Percentiles rank a stretch among this genome's conserved stretches.
Conservation (phyloP, 768 basidiomycete species). For the Sporobolomyces roseus region DNA sequence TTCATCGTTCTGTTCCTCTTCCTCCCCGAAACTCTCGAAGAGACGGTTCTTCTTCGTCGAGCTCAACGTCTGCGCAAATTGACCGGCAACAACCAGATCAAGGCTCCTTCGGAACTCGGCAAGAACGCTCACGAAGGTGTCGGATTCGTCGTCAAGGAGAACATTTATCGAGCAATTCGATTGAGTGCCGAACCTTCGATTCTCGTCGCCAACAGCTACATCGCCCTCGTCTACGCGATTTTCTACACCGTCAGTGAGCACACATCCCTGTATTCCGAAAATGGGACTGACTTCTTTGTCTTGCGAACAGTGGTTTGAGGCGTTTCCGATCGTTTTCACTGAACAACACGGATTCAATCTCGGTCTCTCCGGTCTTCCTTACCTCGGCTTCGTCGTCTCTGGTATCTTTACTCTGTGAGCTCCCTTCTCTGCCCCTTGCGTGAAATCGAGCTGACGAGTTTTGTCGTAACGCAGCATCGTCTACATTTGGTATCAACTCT, state of each 20-base stretch:
- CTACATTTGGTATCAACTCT: constrained; percentile 36
- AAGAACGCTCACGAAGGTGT: constrained; percentile 12
- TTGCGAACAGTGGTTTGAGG: constrained; percentile 45
- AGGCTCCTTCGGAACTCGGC: constrained; percentile 46
- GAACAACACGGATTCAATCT: constrained; percentile 43
- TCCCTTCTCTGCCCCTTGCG: neutral
- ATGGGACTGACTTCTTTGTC: too few relatives aligned
- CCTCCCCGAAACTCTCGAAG: constrained; percentile 49
- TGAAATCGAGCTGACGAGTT: neutral
- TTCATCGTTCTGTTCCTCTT: constrained; percentile 47
- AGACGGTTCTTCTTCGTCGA: constrained; percentile 49
- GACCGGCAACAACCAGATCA: constrained; percentile 48
- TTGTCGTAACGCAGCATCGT: constrained; percentile 4
- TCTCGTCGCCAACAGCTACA: constrained; percentile 47
- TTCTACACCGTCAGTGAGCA: neutral
- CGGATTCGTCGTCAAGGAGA: constrained; percentile 5
- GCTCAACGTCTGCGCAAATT: constrained; percentile 50
- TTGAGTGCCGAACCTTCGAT: constrained; percentile 47
- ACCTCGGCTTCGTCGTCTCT: constrained; percentile 45
- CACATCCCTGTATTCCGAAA: neutral
- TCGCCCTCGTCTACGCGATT: constrained; percentile 35
- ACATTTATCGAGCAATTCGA: constrained; percentile 45
- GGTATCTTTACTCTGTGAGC: constrained; percentile 28
- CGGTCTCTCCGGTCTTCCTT: constrained; percentile 42
- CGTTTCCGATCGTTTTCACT: constrained; percentile 47